These are phyloP conservation scores for Trichophyton mentagrophytes DNA, from an alignment of 2,329 filamentous ascomycete species.

Conservation along the genomic window DNA sequence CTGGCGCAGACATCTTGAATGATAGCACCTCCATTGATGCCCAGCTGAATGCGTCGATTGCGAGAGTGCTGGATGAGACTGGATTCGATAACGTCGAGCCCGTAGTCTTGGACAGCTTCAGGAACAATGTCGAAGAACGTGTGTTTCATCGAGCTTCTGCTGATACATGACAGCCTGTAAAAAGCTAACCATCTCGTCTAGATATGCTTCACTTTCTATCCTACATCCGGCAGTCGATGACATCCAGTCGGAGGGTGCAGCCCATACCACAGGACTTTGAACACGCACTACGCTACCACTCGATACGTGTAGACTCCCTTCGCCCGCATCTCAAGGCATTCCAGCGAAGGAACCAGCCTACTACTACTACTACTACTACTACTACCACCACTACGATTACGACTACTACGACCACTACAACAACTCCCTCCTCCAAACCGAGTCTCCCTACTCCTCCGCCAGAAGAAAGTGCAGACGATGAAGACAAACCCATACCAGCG, in stretches of 20 bases:
- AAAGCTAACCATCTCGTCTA: conserved; percentile 21
- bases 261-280: conserved; percentile 50
- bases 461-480: conserved; percentile 18
- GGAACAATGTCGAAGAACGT: conserved; percentile 47
- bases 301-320: conserved; percentile 23
- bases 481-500: conserved; percentile 14
- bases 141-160: conserved; percentile 21
- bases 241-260: conserved; percentile 40
- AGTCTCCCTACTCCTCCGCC: conserved; percentile 26
- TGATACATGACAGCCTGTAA: neutral
- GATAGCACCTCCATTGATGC: conserved; percentile 42
- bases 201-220: conserved; percentile 44
- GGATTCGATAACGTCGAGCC: conserved; percentile 46
- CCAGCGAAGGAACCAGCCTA: conserved; percentile 13
- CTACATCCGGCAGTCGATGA: conserved; percentile 46
- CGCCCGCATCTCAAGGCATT: conserved; percentile 22
- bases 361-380: neutral
- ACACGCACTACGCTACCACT: conserved; percentile 26
- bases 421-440: conserved; percentile 10
- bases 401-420: neutral
- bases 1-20: conserved; percentile 31
- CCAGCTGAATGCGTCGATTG: conserved; percentile 44
- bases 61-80: conserved; percentile 37
- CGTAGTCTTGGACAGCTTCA: conserved; percentile 44
- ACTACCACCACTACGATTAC: too few species aligned